A percentile compares a stretch with the other conserved stretches of the same genome.
Evolutionary conservation across 345 rosid genomes (phyloP).

Genomic region (Pelargonium nanum): DNA sequence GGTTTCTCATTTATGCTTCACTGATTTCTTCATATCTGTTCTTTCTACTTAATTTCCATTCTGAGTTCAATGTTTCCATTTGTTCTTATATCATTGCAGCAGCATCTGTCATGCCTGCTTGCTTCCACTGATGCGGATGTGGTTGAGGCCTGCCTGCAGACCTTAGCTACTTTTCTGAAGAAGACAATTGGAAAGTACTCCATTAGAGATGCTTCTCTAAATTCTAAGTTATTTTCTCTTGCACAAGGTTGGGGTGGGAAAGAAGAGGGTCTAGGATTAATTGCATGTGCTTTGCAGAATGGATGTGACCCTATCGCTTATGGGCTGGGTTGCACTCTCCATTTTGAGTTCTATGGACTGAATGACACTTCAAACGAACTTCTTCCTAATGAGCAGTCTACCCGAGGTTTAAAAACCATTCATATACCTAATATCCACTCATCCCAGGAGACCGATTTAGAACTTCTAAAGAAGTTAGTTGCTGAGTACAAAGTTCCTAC

Average conservation of each 20-base stretch:
- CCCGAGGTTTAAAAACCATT: conserved; percentile 61
- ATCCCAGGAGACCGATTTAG: conserved; percentile 56
- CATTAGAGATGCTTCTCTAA: conserved; percentile 67
- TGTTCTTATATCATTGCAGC: conserved; percentile 50
- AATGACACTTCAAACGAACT: conserved; percentile 26
- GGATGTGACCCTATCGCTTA: conserved; percentile 58
- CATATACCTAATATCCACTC: conserved; percentile 49
- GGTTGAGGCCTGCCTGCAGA: conserved; percentile 82
- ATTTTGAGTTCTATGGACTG: conserved; percentile 84
- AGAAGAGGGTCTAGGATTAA: conserved; percentile 94
- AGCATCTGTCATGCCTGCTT: conserved; percentile 85
- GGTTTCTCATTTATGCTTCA: background rate
- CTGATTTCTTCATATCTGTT: background rate
- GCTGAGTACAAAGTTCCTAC: conserved; percentile 62
- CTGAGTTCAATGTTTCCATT: conserved; percentile 12
- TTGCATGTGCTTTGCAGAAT: conserved; percentile 53
- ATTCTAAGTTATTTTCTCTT: conserved; percentile 71
- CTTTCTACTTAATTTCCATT: background rate
- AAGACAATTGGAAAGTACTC: conserved; percentile 75
- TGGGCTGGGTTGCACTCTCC: conserved; percentile 83
- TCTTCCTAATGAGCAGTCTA: conserved; percentile 29
- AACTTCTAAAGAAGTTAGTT: conserved; percentile 66
- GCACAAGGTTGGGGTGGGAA: conserved; percentile 99
- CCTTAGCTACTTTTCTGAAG: conserved; percentile 76
- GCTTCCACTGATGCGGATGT: conserved; percentile 95